These are phyloP conservation scores for Kuraishia ogatae DNA, from an alignment of 805 yeast genomes.

Conservation along the genomic window DNA sequence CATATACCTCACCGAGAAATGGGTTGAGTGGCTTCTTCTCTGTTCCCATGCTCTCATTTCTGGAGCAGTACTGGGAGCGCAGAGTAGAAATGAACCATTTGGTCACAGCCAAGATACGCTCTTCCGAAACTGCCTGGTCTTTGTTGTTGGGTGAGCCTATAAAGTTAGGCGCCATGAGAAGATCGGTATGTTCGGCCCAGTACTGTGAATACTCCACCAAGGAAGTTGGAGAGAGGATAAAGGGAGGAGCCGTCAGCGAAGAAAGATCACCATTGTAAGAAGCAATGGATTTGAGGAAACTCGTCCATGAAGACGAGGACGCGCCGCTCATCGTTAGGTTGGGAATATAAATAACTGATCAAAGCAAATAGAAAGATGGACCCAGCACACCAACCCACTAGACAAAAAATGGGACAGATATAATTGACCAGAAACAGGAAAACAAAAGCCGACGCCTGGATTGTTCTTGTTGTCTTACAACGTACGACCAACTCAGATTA, in stretches of 20 bases:
- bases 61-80: conserved; percentile 87
- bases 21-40: conserved; percentile 98
- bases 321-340: neutral
- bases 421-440: no score
- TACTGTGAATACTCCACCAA: conserved; percentile 87
- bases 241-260: conserved; percentile 94
- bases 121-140: conserved; percentile 42
- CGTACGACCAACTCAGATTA: neutral
- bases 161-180: conserved; percentile 64
- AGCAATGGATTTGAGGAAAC: conserved; percentile 84
- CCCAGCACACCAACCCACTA: neutral
- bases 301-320: conserved; percentile 65
- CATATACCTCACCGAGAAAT: conserved; percentile 88
- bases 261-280: conserved; percentile 91
- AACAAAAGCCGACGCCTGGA: no score
- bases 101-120: conserved; percentile 73
- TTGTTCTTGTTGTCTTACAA: no score
- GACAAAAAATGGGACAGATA: no score
- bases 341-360: neutral
- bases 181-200: conserved; percentile 91
- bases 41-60: conserved; percentile 87
- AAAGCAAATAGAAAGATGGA: neutral
- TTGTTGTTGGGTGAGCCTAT: conserved; percentile 29
- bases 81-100: conserved; percentile 89
- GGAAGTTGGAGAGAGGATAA: conserved; percentile 85